Evolutionary conservation across 179 eudicot species (phyloP).

Genomic region (Monotropa hypopitys): DNA sequence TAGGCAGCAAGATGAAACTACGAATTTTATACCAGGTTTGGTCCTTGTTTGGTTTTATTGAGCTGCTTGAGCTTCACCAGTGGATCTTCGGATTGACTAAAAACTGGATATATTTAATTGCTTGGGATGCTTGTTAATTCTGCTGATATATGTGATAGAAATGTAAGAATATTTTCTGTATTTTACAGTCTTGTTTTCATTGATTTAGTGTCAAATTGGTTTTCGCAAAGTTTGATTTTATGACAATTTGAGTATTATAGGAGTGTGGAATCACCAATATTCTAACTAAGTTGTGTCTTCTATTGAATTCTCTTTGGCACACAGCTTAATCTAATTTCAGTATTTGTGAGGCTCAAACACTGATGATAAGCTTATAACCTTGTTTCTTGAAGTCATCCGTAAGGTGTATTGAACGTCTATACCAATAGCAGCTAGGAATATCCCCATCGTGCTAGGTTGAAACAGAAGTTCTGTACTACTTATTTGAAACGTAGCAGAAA

Average conservation of each 20-base stretch:
- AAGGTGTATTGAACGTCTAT: too few species aligned
- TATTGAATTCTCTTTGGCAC: too few species aligned
- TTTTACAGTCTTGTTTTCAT: not conserved
- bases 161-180: not conserved
- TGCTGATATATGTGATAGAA: not conserved
- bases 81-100: too few species aligned
- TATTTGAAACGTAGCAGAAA: too few species aligned
- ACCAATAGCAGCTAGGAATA: too few species aligned
- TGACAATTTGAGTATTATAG: not conserved
- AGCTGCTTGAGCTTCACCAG: not conserved
- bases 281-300: not conserved
- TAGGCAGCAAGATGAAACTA: not conserved
- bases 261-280: not conserved
- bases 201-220: not conserved
- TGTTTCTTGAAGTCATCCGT: too few species aligned
- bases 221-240: not conserved
- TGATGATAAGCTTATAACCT: too few species aligned
- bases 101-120: not conserved
- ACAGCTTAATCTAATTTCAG: too few species aligned
- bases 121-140: not conserved
- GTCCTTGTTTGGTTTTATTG: not conserved
- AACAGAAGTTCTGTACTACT: too few species aligned
- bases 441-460: too few species aligned
- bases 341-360: too few species aligned
- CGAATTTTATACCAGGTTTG: not conserved